Evolutionary conservation across 2,329 filamentous ascomycete species (phyloP).

Genomic region (Sphaceloma murrayae): DNA sequence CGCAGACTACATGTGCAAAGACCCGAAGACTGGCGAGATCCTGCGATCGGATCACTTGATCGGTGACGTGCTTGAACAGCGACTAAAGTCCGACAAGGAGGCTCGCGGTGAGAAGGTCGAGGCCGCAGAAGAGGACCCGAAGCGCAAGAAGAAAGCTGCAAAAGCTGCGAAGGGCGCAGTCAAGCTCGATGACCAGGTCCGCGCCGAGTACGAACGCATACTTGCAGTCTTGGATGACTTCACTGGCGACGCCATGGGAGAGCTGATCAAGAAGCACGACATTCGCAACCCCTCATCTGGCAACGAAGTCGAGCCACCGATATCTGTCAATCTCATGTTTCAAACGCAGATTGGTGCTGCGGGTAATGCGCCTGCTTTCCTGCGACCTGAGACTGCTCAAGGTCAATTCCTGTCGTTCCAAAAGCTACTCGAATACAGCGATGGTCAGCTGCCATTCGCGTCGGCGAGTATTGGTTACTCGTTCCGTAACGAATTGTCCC

Average conservation of each 20-base stretch:
- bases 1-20: conserved; percentile 87
- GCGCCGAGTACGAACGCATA: conserved; percentile 82
- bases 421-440: conserved; percentile 94
- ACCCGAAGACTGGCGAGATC: conserved; percentile 94
- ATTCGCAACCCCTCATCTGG: conserved; percentile 80
- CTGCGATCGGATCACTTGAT: conserved; percentile 93
- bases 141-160: conserved; percentile 75
- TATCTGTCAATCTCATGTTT: conserved; percentile 98
- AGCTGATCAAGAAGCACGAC: conserved; percentile 82
- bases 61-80: conserved; percentile 79
- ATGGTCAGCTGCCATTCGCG: conserved; percentile 89
- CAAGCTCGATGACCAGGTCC: conserved; percentile 77
- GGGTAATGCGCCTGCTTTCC: conserved; percentile 73
- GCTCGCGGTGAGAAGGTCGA: conserved; percentile 72
- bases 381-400: conserved; percentile 92
- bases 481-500: conserved; percentile 96
- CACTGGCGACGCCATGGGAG: conserved; percentile 72
- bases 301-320: conserved; percentile 65
- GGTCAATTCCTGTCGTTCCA: conserved; percentile 96
- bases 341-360: conserved; percentile 89
- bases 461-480: conserved; percentile 96
- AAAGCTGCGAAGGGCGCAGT: conserved; percentile 59
- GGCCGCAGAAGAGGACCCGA: conserved; percentile 64
- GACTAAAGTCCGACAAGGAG: conserved; percentile 84
- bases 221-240: conserved; percentile 95